phyloP scores from a whole-genome alignment of 768 basidiomycete species.

The Cyclocybe cylindracea region DNA sequence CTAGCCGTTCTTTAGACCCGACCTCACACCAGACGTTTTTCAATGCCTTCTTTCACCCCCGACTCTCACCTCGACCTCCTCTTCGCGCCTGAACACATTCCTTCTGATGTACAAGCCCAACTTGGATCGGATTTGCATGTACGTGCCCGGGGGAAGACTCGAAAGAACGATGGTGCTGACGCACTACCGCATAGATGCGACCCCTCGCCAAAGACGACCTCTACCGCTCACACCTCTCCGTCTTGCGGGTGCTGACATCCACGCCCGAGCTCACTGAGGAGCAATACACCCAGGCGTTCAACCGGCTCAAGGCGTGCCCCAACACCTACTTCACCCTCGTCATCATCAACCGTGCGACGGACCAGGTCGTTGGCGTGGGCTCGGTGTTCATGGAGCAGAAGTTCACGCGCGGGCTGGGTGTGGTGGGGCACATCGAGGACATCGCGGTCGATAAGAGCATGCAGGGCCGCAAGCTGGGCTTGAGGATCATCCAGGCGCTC shows the following conservation, averaged over 20 bases:
- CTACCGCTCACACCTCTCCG: constrained; percentile 75
- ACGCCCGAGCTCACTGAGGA: constrained; percentile 64
- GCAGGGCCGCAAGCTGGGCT: constrained; percentile 92
- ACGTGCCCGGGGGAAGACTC: constrained; percentile 18
- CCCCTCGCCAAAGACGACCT: constrained; percentile 89
- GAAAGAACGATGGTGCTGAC: background rate
- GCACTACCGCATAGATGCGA: constrained; percentile 61
- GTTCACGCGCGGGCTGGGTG: constrained; percentile 84
- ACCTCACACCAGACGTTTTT: background rate
- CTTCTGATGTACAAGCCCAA: constrained; percentile 55
- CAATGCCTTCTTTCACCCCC: constrained; percentile 45
- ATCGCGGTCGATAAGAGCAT: constrained; percentile 87
- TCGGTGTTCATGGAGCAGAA: constrained; percentile 91
- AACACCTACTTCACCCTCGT: constrained; percentile 84
- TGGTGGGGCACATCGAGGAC: constrained; percentile 96
- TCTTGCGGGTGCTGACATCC: constrained; percentile 78
- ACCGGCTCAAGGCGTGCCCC: constrained; percentile 51
- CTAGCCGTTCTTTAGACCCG: background rate
- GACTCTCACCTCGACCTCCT: constrained; percentile 74
- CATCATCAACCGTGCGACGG: constrained; percentile 71
- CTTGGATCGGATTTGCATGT: constrained; percentile 73
- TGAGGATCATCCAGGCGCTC: constrained; percentile 84
- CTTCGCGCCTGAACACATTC: constrained; percentile 74
- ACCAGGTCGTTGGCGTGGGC: constrained; percentile 83
- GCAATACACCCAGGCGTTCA: constrained; percentile 73